These are phyloP conservation scores for Euphorbia lathyris DNA, from an alignment of 345 rosid species.

Conservation along the genomic window DNA sequence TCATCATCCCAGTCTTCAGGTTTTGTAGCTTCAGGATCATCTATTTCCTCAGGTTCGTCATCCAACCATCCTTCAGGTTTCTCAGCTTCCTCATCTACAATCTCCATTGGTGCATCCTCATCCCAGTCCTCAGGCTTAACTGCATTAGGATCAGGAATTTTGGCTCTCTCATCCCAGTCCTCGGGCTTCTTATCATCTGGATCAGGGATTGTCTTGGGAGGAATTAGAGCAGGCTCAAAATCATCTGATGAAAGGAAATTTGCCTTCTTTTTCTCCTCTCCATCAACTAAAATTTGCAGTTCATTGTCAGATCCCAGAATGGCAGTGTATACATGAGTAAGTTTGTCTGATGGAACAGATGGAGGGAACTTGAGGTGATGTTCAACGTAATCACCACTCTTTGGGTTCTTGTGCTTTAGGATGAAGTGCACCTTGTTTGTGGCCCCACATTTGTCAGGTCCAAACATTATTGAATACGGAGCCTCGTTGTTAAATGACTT, in stretches of 20 bases:
- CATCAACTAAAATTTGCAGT: constrained; percentile 59
- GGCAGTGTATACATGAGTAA: constrained; percentile 80
- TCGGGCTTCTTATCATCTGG: constrained; percentile 88
- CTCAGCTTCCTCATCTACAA: constrained; percentile 73
- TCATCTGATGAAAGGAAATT: constrained; percentile 66
- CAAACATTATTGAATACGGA: constrained; percentile 86
- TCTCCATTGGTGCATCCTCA: constrained; percentile 91
- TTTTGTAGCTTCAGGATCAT: constrained; percentile 81
- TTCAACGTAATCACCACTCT: constrained; percentile 72
- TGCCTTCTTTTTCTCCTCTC: constrained; percentile 78
- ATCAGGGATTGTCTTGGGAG: constrained; percentile 79
- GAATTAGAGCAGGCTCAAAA: constrained; percentile 77
- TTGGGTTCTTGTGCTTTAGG: constrained; percentile 83
- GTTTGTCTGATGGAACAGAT: constrained; percentile 74
- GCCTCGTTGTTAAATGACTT: constrained; percentile 67
- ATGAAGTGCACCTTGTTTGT: constrained; percentile 93
- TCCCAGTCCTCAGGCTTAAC: constrained; percentile 90
- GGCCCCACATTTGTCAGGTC: constrained; percentile 84
- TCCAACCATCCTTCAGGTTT: constrained; percentile 93
- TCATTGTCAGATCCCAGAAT: constrained; percentile 72
- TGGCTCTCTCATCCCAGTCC: constrained; percentile 84
- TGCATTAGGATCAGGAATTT: constrained; percentile 71
- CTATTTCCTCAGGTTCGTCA: constrained; percentile 85
- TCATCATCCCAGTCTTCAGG: constrained; percentile 97
- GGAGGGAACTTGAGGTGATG: constrained; percentile 84